Base-by-base conservation (phyloP, 768 basidiomycete species). In the Agrocybe chaxingu region DNA sequence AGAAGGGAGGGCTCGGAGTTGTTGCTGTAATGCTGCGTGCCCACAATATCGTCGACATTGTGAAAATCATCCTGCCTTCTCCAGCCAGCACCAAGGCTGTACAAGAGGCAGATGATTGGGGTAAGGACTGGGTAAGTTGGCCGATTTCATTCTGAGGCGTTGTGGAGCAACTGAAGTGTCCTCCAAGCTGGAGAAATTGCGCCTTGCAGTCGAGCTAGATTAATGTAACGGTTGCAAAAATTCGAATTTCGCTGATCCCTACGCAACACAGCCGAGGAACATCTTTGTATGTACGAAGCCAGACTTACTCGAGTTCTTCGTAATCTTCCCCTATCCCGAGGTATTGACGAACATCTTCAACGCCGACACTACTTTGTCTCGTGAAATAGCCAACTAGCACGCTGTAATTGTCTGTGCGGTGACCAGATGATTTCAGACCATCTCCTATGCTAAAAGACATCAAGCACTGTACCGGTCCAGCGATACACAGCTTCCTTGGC, bases 401-500 rank as follows among this genome's bases (percentile, higher is more conserved):
- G 36, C 78, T 69, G 64, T 86, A 89, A 58, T 91, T 89, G 56
- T 91, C 88, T 89, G 60, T 37, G 10, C 43, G 32, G 51, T 41
- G 36, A 47, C 34, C 49, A 47, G 43, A 44, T 43, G 29, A 37
- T 16, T 30, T 45, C 24, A 13, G 47, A 31, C 7, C 43, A 37
- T 11, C 8, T 12, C 11, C n/a, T 13, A 34, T 5, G 40, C 2
- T 48, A 35, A 37, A 45, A 47, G 24, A 30, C 19, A 16, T 11
- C 30, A 33, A 44, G 10, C 35, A 67, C 82, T 50, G 24, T 56
- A 95, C 94, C 94, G 33, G 94, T 98, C 89, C 92, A 94, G 10
- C 91, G 82, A 18, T 85, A 63, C 9, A 87, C 81, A 9, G 91
- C 92, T 62, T 96, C 92, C 54, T 87, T 89, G 3, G 89, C 91